These are phyloP conservation scores for Nidularia pulvinata DNA, from an alignment of 768 basidiomycete genomes.

Conservation along the genomic window DNA sequence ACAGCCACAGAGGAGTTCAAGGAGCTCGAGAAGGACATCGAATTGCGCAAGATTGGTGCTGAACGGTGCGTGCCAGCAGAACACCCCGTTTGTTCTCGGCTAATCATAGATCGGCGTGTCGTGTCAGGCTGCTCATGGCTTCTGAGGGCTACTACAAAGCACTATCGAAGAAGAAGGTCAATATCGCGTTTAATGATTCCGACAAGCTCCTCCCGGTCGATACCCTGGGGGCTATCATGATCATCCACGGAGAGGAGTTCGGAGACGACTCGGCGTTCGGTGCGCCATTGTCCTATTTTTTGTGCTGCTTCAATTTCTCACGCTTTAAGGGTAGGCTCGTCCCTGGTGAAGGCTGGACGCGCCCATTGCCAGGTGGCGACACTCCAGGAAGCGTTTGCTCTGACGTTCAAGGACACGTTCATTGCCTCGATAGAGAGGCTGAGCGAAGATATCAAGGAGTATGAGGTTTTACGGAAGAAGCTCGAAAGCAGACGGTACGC, in stretches of 20 bases:
- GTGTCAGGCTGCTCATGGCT: slow-evolving; percentile 64
- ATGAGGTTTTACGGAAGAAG: slow-evolving; percentile 80
- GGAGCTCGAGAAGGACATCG: slow-evolving; percentile 84
- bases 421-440: slow-evolving; percentile 64
- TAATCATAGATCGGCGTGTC: slow-evolving; percentile 1
- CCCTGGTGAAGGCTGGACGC: slow-evolving; percentile 73
- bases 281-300: slow-evolving; percentile 16
- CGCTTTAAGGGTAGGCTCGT: slow-evolving; percentile 49
- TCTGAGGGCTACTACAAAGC: slow-evolving; percentile 69
- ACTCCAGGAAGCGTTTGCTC: slow-evolving; percentile 79
- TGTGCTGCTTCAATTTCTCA: background rate
- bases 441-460: slow-evolving; percentile 80
- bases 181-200: slow-evolving; percentile 55
- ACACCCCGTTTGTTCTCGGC: background rate
- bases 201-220: slow-evolving; percentile 81
- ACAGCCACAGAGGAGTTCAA: slow-evolving; percentile 76
- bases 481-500: slow-evolving; percentile 77
- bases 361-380: slow-evolving; percentile 86
- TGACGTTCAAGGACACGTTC: slow-evolving; percentile 75
- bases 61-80: slow-evolving; percentile 52
- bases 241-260: slow-evolving; percentile 81
- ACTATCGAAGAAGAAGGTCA: slow-evolving; percentile 77
- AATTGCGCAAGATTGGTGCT: slow-evolving; percentile 73
- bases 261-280: slow-evolving; percentile 77
- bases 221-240: slow-evolving; percentile 84